Conservation (phyloP, 768 basidiomycete species). For the Boletus vinaceobasis region DNA sequence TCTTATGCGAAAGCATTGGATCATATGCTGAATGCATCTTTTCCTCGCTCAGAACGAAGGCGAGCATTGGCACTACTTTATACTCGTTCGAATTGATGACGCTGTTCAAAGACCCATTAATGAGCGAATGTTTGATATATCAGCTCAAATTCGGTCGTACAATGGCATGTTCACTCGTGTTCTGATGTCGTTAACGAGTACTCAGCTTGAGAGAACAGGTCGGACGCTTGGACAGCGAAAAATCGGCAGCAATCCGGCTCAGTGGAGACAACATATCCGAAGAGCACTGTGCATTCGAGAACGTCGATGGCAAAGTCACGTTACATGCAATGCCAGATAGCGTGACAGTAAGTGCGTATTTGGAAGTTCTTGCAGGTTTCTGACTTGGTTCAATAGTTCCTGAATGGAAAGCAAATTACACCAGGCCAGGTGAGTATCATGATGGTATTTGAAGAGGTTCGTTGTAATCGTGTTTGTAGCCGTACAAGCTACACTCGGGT, state of each 20-base stretch:
- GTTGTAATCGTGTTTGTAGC: slow-evolving; percentile 34
- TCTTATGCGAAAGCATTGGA: slow-evolving; percentile 5
- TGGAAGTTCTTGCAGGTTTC: slow-evolving; percentile 3
- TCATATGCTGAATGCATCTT: slow-evolving; percentile 12
- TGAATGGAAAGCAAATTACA: slow-evolving; percentile 88
- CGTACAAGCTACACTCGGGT: slow-evolving; percentile 86
- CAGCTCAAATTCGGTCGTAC: slow-evolving; percentile 87
- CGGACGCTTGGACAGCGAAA: slow-evolving; percentile 81
- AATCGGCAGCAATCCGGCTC: slow-evolving; percentile 82
- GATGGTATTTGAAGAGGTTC: not conserved
- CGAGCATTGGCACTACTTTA: slow-evolving; percentile 26
- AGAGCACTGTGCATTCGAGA: slow-evolving; percentile 92
- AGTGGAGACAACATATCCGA: slow-evolving; percentile 90
- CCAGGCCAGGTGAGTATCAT: slow-evolving; percentile 61
- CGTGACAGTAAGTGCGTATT: slow-evolving; percentile 60
- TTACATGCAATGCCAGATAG: slow-evolving; percentile 77
- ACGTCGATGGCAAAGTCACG: slow-evolving; percentile 78
- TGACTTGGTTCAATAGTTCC: slow-evolving; percentile 51
- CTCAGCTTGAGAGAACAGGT: slow-evolving; percentile 46
- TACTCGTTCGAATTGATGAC: slow-evolving; percentile 5
- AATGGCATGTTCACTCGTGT: slow-evolving; percentile 44
- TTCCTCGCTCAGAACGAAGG: slow-evolving; percentile 62
- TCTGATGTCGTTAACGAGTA: not conserved
- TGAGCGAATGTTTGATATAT: slow-evolving; percentile 94
- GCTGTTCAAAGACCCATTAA: slow-evolving; percentile 70